Base-by-base conservation (phyloP, 805 yeast species). In the Wickerhamiella azymoides region DNA sequence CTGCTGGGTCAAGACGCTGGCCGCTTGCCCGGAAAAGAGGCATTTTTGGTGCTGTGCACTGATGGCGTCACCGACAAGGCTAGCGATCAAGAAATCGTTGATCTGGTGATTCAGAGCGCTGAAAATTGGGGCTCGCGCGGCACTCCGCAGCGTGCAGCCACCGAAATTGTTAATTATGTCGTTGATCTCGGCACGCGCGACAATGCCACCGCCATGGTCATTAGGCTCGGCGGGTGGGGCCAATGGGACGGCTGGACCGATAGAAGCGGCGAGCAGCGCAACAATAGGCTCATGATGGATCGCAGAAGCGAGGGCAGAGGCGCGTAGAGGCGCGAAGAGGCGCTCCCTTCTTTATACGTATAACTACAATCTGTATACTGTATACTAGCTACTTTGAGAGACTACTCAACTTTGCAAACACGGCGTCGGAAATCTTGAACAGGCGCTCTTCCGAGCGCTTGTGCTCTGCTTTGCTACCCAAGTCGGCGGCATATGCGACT, bases 151-250 rank as follows among this genome's bases (percentile, higher is more conserved):
- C 73, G 67, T 39, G 84, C 93, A 32, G 88, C 96, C 0, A 77
- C 75, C 49, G 96, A 88, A 59, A 82, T 92, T 16, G 76, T 89
- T 10, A 73, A 78, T 54, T 92, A 79, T 60, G 80, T 86, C 10
- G 86, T 81, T 58, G 83, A 83, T 36, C 73, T 88, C 8, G 94
- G 94, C 11, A 92, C 94, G 2, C 86, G 84, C 56, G 98, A 92
- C 61, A 92, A 92, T 63, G 94, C 97, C n/a, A 85, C 96, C 2
- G 85, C 96, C 59, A 57, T 81, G 50, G 83, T 92, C 4, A 62
- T 89, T 10, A 68, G 93, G 49, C 66, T 92, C 47, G 71, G 73
- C 30, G 95, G 95, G 9, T 92, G 98, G 98, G 96, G 95, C 5
- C 73, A 77, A 46, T 92, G 98, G 96, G 89, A 92, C 7, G 48